Evolutionary conservation across 2,329 filamentous ascomycete species (phyloP).

Genomic region (Colletotrichum orchidophilum): DNA sequence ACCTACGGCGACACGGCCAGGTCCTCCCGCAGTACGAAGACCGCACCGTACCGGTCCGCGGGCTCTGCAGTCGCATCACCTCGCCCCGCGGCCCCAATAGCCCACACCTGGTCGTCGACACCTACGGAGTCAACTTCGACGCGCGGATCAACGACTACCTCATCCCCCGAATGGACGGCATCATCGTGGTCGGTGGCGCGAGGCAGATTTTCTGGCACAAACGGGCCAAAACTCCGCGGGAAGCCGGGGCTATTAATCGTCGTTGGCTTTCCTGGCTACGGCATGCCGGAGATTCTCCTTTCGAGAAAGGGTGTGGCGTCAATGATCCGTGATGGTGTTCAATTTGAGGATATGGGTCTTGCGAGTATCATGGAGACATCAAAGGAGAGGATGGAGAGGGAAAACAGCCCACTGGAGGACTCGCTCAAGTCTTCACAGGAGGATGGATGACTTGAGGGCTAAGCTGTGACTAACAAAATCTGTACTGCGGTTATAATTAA

Average conservation of each 20-base stretch:
- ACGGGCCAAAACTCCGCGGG: slow-evolving; percentile 38
- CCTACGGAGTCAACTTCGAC: slow-evolving; percentile 69
- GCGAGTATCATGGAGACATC: not conserved
- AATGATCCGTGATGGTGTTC: not conserved
- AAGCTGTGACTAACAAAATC: not conserved
- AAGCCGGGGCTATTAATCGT: slow-evolving; percentile 51
- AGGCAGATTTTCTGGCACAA: slow-evolving; percentile 43
- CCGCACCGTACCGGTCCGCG: slow-evolving; percentile 43
- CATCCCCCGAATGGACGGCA: slow-evolving; percentile 62
- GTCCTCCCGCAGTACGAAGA: slow-evolving; percentile 30
- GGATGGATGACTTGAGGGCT: not conserved
- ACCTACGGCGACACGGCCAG: slow-evolving; percentile 40
- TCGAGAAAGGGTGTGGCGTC: not conserved
- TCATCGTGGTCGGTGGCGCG: slow-evolving; percentile 42
- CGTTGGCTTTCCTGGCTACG: slow-evolving; percentile 55
- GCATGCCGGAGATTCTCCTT: not conserved
- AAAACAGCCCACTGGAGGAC: not conserved
- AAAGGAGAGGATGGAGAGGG: not conserved
- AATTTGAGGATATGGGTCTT: not conserved
- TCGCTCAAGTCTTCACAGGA: not conserved
- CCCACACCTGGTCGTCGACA: slow-evolving; percentile 52
- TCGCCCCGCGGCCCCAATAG: slow-evolving; percentile 42
- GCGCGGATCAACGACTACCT: slow-evolving; percentile 72
- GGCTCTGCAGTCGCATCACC: slow-evolving; percentile 18
- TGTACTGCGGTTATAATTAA: too few relatives aligned